Base-by-base conservation (phyloP, 192 early-diverging fungal species). In the Backusella tuberculispora region DNA sequence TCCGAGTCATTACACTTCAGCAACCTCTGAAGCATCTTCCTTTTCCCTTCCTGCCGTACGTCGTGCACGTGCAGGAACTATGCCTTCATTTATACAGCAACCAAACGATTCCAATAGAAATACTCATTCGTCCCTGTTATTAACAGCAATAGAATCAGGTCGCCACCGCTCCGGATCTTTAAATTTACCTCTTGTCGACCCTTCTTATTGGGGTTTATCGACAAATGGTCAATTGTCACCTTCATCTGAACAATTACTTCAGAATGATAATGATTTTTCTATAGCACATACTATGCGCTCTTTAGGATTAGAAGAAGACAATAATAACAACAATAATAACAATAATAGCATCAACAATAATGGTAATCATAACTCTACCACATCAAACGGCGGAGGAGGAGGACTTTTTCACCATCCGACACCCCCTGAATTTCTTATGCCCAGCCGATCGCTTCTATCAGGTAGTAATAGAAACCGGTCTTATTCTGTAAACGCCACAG, bases 251-350 rank as follows among this genome's bases (percentile, higher is more conserved):
- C 79, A 76, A 34, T 14, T 81, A n/a, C 43, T 81, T 40, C 74
- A 74, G 42, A 72, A 77, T 42, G 79, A 81, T 6, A 53, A 65
- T 72, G 75, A 75, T 19, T 56, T 67, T 44, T 76, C 74, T 41
- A 81, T 81, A 42, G 79, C 74, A 29, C 75, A 72, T 21, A 81
- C 79, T 1, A 66, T 81, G 40, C 71, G 75, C 21, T 81, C 79
- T n/a, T 29, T 81, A 37, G 79, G 79, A 0, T 45, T 81, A 38
- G 79, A 81, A 17, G 79, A 81, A 19, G 65, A 69, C 26, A n/a
- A 71, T 26, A 70, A 70, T 19, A 43, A 47, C 40, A 42, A 12
- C 14, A 53, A 15, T 0, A 45, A n/a, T 4, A 50, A 26, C 24
- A n/a, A 34, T 17, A 48, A 40, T 7, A 63, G 40, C 17, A 26